Percentiles rank a stretch among this genome's conserved stretches.
Evolutionary conservation across 345 rosid genomes (phyloP).

Genomic region (Geranium brycei): DNA sequence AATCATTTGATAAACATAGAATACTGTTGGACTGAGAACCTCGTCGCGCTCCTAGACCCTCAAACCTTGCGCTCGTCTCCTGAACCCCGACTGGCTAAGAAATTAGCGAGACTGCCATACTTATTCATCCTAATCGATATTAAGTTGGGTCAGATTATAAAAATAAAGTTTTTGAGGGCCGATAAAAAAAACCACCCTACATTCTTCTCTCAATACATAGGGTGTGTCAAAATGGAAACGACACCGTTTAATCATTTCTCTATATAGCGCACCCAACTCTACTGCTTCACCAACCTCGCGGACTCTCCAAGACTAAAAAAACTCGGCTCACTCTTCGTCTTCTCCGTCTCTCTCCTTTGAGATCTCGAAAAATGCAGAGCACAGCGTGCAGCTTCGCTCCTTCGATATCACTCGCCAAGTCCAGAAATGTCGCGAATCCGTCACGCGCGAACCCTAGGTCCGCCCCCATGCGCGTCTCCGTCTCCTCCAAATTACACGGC

Average conservation of each 20-base stretch:
- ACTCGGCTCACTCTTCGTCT: slow-evolving; percentile 3
- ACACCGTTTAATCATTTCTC: not conserved
- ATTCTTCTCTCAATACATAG: not conserved
- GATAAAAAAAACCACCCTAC: no score
- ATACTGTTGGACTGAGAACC: no score
- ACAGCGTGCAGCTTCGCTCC: slow-evolving; percentile 33
- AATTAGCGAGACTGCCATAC: no score
- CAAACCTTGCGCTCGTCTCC: no score
- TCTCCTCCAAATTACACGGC: slow-evolving; percentile 18
- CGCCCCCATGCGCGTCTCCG: slow-evolving; percentile 24
- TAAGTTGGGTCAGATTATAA: no score
- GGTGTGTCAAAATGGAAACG: not conserved
- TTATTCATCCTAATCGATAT: no score
- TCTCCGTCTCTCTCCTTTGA: not conserved
- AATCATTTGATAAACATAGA: no score
- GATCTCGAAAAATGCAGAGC: slow-evolving; percentile 45
- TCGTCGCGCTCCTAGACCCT: no score
- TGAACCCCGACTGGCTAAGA: no score
- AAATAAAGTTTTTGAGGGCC: no score
- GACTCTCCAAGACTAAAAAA: slow-evolving; percentile 39
- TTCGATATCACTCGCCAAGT: slow-evolving; percentile 27
- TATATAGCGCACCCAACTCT: not conserved
- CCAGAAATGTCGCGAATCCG: slow-evolving; percentile 4
- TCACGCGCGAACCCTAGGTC: slow-evolving; percentile 9
- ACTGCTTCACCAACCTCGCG: slow-evolving; percentile 28